Evolutionary conservation across 169 alveolate genomes (phyloP).

Genomic region (Plasmodium adleri): DNA sequence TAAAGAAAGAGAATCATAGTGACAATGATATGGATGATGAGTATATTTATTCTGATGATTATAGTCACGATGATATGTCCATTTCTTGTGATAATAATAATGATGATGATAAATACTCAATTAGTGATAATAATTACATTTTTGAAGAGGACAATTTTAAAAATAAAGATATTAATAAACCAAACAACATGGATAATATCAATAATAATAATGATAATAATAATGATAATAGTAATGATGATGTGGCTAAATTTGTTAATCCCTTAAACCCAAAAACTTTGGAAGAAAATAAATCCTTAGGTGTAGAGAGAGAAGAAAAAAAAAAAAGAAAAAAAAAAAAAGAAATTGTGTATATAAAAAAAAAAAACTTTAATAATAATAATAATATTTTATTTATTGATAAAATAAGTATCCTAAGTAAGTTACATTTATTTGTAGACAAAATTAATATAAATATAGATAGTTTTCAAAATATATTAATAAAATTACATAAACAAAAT

Average conservation of each 20-base stretch:
- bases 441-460: conserved; percentile 43
- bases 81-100: no score
- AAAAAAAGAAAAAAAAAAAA: not conserved
- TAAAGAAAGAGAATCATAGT: not conserved
- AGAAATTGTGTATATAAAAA: not conserved
- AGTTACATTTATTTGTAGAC: conserved; percentile 45
- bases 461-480: conserved; percentile 52
- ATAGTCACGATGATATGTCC: no score
- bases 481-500: conserved; percentile 55
- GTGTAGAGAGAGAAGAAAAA: not conserved
- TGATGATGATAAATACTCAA: no score
- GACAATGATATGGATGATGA: not conserved
- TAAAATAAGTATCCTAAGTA: conserved; percentile 45
- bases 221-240: no score
- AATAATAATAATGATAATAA: no score
- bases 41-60: not conserved
- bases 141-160: no score
- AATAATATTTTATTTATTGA: conserved; percentile 10
- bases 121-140: no score
- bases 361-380: not conserved
- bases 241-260: no score
- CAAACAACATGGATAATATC: no score
- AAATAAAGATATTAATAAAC: no score
- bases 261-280: no score
- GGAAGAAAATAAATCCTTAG: not conserved